Evolutionary conservation across 345 rosid genomes (phyloP).

Genomic region (Erodium maritimum): DNA sequence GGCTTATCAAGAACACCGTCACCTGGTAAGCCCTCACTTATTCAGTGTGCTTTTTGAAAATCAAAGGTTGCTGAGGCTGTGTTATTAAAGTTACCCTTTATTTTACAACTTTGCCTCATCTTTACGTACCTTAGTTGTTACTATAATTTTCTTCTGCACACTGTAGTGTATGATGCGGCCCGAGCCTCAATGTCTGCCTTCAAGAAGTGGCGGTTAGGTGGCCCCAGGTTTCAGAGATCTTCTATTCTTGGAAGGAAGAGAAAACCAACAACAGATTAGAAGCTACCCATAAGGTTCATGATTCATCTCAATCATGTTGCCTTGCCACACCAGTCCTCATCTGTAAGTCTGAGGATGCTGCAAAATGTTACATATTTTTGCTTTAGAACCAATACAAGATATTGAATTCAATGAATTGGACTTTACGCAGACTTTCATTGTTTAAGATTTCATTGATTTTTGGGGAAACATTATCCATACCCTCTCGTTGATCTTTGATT

Average conservation of each 20-base stretch:
- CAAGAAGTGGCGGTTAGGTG: slow-evolving; percentile 77
- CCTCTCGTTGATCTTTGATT: no score
- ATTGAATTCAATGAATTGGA: neutral
- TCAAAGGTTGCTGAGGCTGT: no score
- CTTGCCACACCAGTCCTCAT: neutral
- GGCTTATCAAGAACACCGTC: no score
- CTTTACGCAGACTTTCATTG: neutral
- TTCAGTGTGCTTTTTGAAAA: no score
- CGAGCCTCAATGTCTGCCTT: slow-evolving; percentile 58
- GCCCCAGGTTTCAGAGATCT: slow-evolving; percentile 76
- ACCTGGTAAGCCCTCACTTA: no score
- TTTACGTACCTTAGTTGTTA: neutral
- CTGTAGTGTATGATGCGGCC: slow-evolving; percentile 71
- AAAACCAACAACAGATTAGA: slow-evolving; percentile 33
- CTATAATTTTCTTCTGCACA: neutral
- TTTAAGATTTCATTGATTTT: neutral
- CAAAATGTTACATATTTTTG: neutral
- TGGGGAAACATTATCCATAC: no score
- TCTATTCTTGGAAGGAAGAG: slow-evolving; percentile 81
- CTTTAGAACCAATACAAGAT: neutral
- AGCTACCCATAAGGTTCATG: neutral
- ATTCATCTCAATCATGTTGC: neutral
- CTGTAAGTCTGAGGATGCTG: neutral
- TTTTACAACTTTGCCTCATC: neutral
- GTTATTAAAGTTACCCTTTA: no score